Evolutionary conservation across 768 basidiomycete species (phyloP).

Genomic region (Boletus subparvulus): DNA sequence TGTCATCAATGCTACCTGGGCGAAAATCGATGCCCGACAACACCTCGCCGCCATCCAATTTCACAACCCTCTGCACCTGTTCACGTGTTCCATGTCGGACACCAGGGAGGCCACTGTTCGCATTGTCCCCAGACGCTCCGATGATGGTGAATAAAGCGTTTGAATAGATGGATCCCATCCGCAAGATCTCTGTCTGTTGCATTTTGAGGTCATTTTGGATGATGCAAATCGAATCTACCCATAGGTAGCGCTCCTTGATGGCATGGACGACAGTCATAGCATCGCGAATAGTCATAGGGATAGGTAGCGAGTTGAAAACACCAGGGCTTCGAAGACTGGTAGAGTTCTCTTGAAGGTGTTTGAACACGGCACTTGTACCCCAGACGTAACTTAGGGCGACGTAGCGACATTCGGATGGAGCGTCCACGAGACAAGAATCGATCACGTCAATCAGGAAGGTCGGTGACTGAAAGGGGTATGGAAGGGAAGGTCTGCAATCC

Average conservation of each 20-base stretch:
- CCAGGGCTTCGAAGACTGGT: neutral
- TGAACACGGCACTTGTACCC: constrained; percentile 11
- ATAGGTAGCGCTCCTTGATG: constrained; percentile 25
- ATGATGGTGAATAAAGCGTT: constrained; percentile 18
- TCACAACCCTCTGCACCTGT: constrained; percentile 8
- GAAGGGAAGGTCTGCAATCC: neutral
- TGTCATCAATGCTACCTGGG: neutral
- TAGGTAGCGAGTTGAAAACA: neutral
- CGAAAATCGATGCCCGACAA: no score
- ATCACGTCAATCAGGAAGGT: constrained; percentile 13
- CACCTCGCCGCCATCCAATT: neutral
- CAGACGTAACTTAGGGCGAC: constrained; percentile 24
- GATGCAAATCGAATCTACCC: constrained; percentile 28
- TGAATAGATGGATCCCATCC: constrained; percentile 23
- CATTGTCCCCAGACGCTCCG: constrained; percentile 13
- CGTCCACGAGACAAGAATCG: constrained; percentile 12
- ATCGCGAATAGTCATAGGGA: constrained; percentile 24
- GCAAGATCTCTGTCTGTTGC: constrained; percentile 16
- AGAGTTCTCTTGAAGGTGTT: constrained; percentile 4
- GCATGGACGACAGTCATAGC: constrained; percentile 15
- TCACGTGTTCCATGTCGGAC: constrained; percentile 2
- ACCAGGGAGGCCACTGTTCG: constrained; percentile 13
- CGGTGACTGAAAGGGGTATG: neutral
- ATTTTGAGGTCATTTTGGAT: constrained; percentile 18
- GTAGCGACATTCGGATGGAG: constrained; percentile 21